Evolutionary conservation across 768 basidiomycete genomes (phyloP), one percentile per base, ranked within the genome.

Genomic region (Clitopilus passeckerianus): DNA sequence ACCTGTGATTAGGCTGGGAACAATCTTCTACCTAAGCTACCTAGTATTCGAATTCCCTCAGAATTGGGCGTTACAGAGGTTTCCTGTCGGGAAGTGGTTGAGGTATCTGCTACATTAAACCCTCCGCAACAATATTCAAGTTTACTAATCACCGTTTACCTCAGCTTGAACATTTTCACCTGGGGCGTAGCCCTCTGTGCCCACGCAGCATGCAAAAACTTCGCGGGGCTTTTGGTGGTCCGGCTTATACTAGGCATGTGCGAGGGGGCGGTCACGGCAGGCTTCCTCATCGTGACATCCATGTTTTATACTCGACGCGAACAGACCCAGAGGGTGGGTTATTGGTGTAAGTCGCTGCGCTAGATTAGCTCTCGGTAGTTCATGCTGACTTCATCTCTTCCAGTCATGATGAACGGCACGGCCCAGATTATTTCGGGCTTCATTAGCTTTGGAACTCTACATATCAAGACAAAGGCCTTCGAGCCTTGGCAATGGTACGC

Each of bases 71-170:
- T 74, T 91, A 5, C 89, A 90, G 63, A 79, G 81, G 16, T 89
- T 89, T 65, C 88, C 88, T 0, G 88, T 91, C 7, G 89, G 85
- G 9, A 88, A 82, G 79, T 91, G 89, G 89, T 87, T 91, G 85
- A 89, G 87, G 89, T 82, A 59, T 27, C 74, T 59, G 14, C 27
- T 22, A 30, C 27, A 30, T 7, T 30, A 30, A 30, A 30, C 7
- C 6, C 30, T 53, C 27, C 5, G 15, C 33, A n/a, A n/a, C n/a
- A n/a, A 34, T 56, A n/a, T 15, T 14, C 15, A 30, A 18, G 37
- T 34, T 33, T 18, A 20, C 6, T 33, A 55, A 35, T n/a, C 23
- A 22, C 14, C 16, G 14, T 34, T 27, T 7, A 18, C 16, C n/a
- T n/a, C 34, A 90, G 86, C 61, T 54, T 85, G 23, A 90, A 90